Evolutionary conservation across 495 filamentous ascomycete genomes (phyloP).

Genomic region (Penicillium pancosmium): DNA sequence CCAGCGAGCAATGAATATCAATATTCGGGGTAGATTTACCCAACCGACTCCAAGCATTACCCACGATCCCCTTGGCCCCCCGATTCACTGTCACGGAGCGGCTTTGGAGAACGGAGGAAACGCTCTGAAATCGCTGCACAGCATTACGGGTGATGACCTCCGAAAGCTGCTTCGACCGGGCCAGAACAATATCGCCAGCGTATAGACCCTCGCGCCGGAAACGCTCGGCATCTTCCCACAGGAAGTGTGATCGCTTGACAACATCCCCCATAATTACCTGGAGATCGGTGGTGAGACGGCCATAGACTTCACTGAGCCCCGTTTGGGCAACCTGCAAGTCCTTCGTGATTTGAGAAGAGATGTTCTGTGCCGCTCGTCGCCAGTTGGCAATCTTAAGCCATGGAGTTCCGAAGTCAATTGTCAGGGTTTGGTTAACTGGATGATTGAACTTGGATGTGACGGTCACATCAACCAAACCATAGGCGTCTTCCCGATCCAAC

Average conservation of each 20-base stretch:
- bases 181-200: conserved; percentile 33
- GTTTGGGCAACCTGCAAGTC: conserved; percentile 50
- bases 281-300: conserved; percentile 52
- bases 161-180: conserved; percentile 42
- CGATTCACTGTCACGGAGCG: conserved; percentile 33
- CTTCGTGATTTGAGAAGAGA: conserved; percentile 45
- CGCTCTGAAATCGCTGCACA: conserved; percentile 37
- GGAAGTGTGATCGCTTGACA: conserved; percentile 42
- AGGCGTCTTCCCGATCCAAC: conserved; percentile 59
- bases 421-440: conserved; percentile 53
- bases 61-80: conserved; percentile 33
- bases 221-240: conserved; percentile 36
- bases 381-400: conserved; percentile 63
- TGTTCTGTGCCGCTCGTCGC: conserved; percentile 50
- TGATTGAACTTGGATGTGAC: conserved; percentile 56
- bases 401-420: conserved; percentile 62
- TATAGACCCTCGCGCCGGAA: conserved; percentile 31
- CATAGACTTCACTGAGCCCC: conserved; percentile 42
- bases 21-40: conserved; percentile 29
- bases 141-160: conserved; percentile 38
- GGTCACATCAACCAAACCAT: conserved; percentile 59
- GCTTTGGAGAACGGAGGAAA: conserved; percentile 35
- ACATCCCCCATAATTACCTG: conserved; percentile 53
- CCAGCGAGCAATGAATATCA: conserved; percentile 32
- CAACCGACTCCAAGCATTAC: conserved; percentile 35